These are phyloP conservation scores for Boletus subparvulus DNA, from an alignment of 768 basidiomycete genomes.

Conservation along the genomic window DNA sequence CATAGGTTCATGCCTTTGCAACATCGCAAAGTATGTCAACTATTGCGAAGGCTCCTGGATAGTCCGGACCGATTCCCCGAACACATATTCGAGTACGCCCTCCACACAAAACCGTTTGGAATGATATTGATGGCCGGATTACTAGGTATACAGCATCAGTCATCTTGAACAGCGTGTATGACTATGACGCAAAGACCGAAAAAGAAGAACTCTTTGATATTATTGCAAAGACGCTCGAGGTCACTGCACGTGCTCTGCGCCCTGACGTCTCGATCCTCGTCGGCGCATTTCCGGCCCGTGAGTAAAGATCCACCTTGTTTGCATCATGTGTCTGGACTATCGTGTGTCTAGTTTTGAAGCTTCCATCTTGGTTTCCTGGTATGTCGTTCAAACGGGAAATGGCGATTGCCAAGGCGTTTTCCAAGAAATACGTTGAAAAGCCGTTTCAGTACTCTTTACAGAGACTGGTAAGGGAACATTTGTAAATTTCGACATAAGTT, in stretches of 20 bases:
- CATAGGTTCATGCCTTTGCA: slow-evolving; percentile 32
- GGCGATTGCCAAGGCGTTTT: slow-evolving; percentile 10
- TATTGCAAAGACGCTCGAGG: slow-evolving; percentile 3
- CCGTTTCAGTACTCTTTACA: slow-evolving; percentile 18
- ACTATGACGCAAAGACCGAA: slow-evolving; percentile 13
- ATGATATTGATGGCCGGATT: neutral
- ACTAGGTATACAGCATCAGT: slow-evolving; percentile 21
- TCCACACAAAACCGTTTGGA: neutral
- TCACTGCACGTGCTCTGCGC: slow-evolving; percentile 12
- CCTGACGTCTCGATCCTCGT: slow-evolving; percentile 19
- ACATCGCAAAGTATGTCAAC: slow-evolving; percentile 28
- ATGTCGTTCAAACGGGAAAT: slow-evolving; percentile 26
- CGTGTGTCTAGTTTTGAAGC: slow-evolving; percentile 12
- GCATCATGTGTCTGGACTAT: neutral
- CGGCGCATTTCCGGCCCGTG: slow-evolving; percentile 16
- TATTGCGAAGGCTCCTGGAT: slow-evolving; percentile 35
- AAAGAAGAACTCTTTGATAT: slow-evolving; percentile 16
- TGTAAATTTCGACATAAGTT: neutral
- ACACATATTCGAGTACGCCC: slow-evolving; percentile 35
- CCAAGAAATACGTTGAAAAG: slow-evolving; percentile 15
- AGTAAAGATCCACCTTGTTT: neutral
- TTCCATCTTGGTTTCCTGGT: slow-evolving; percentile 25
- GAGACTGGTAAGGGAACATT: slow-evolving; percentile 13
- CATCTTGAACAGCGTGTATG: slow-evolving; percentile 22
- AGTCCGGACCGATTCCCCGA: slow-evolving; percentile 33